Percentiles rank a stretch among this genome's conserved stretches.
Conservation (phyloP, 305 asterid species). For the Solanum chacoense region DNA sequence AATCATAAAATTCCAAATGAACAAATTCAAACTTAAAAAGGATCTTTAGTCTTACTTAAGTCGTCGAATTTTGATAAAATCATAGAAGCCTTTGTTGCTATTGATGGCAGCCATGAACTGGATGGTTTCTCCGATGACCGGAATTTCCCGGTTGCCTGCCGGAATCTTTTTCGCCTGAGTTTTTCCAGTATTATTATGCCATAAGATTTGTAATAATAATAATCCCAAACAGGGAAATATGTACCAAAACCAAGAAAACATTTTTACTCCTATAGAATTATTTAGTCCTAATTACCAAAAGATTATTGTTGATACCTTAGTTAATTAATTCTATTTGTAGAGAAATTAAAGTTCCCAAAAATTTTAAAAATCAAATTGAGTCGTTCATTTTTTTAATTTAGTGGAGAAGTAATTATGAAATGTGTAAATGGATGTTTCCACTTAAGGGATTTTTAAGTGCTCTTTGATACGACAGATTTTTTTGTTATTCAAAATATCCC, state of each 20-base stretch:
- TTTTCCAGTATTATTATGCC: background rate
- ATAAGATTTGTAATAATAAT: background rate
- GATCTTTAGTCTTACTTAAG: background rate
- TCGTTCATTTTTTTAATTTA: background rate
- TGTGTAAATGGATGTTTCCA: constrained; percentile 2
- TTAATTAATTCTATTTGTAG: background rate
- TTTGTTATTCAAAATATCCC: background rate
- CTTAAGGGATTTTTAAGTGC: background rate
- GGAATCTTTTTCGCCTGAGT: background rate
- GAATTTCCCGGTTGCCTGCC: background rate
- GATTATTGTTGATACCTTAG: background rate
- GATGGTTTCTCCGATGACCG: background rate
- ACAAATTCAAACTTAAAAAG: background rate
- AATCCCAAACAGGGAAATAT: background rate
- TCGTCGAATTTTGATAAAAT: background rate
- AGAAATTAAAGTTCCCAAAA: background rate
- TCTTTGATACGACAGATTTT: background rate
- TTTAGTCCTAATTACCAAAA: background rate
- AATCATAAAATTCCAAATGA: background rate
- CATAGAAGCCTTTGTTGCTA: background rate
- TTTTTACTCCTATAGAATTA: background rate
- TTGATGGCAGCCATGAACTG: background rate
- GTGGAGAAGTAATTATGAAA: background rate
- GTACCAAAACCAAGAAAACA: background rate
- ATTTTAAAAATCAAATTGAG: background rate